Percentiles rank a stretch among this genome's conserved stretches.
These are phyloP conservation scores for Pythium brassicae DNA, from an alignment of 352 stramenopile genomes.

Conservation along the genomic window DNA sequence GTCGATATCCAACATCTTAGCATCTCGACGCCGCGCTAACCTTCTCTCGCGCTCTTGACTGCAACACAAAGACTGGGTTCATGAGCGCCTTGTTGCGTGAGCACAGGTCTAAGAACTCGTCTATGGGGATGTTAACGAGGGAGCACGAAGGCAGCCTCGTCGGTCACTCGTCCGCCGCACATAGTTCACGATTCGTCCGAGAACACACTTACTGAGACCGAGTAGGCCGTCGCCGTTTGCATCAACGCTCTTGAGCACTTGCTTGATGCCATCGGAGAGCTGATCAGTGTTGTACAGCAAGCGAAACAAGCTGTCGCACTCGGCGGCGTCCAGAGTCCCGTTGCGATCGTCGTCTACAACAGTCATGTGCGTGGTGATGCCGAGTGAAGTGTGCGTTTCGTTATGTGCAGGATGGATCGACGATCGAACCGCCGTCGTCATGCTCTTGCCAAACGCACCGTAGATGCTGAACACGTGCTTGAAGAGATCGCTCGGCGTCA, in stretches of 20 bases:
- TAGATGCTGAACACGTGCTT: constrained; percentile 45
- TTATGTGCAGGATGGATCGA: background rate
- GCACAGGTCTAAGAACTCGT: constrained; percentile 36
- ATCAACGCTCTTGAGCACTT: constrained; percentile 30
- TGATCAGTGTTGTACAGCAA: constrained; percentile 44
- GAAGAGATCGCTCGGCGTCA: constrained; percentile 31
- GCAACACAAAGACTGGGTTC: constrained; percentile 35
- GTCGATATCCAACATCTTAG: background rate
- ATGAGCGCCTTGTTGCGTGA: constrained; percentile 31
- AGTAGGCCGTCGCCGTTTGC: constrained; percentile 26
- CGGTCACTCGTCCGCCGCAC: background rate
- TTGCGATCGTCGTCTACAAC: constrained; percentile 40
- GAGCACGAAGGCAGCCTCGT: background rate
- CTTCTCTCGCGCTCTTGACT: constrained; percentile 23
- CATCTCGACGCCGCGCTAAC: background rate
- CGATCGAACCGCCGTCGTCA: no score
- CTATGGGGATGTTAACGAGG: constrained; percentile 8
- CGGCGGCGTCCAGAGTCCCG: constrained; percentile 31
- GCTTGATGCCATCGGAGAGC: constrained; percentile 26
- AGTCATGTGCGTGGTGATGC: background rate
- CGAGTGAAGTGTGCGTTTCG: background rate
- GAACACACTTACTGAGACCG: constrained; percentile 15
- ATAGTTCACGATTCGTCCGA: background rate
- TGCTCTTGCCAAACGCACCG: constrained; percentile 16
- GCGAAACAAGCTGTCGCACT: constrained; percentile 50